Evolutionary conservation across 805 yeast species (phyloP).

Genomic region (Starmerella sp.): DNA sequence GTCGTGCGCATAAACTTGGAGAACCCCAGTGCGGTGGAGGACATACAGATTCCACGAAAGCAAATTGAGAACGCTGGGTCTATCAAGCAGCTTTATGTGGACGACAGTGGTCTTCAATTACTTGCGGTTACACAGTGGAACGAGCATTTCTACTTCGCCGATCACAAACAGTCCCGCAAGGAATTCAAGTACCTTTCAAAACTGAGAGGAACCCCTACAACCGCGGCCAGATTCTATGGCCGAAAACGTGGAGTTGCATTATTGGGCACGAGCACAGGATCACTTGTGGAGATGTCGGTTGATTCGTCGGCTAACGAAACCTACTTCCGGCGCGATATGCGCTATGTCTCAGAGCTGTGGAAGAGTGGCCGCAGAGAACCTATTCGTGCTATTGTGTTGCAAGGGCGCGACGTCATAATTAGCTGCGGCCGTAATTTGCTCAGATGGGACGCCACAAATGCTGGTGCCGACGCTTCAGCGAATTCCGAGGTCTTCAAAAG

Average conservation of each 20-base stretch:
- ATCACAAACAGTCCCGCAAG: slow-evolving; percentile 33
- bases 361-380: slow-evolving; percentile 24
- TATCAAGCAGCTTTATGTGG: slow-evolving; percentile 36
- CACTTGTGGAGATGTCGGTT: slow-evolving; percentile 37
- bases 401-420: slow-evolving; percentile 30
- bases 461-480: background rate
- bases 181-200: slow-evolving; percentile 37
- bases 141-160: slow-evolving; percentile 36
- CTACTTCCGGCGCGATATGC: slow-evolving; percentile 34
- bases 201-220: slow-evolving; percentile 37
- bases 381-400: slow-evolving; percentile 26
- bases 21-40: slow-evolving; percentile 48
- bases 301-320: slow-evolving; percentile 35
- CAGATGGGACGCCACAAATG: background rate
- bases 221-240: slow-evolving; percentile 36
- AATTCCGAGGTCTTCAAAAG: background rate
- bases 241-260: slow-evolving; percentile 39
- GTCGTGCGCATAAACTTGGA: slow-evolving; percentile 57
- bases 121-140: slow-evolving; percentile 38
- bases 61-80: slow-evolving; percentile 25
- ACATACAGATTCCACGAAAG: slow-evolving; percentile 27
- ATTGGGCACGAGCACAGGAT: slow-evolving; percentile 40
- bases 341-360: slow-evolving; percentile 35
- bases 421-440: slow-evolving; percentile 21
- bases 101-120: slow-evolving; percentile 43